A percentile compares a stretch with the other conserved stretches of the same genome.
Evolutionary conservation across 1,139 yeast genomes (phyloP).

Genomic region (Protomyces inundatus): DNA sequence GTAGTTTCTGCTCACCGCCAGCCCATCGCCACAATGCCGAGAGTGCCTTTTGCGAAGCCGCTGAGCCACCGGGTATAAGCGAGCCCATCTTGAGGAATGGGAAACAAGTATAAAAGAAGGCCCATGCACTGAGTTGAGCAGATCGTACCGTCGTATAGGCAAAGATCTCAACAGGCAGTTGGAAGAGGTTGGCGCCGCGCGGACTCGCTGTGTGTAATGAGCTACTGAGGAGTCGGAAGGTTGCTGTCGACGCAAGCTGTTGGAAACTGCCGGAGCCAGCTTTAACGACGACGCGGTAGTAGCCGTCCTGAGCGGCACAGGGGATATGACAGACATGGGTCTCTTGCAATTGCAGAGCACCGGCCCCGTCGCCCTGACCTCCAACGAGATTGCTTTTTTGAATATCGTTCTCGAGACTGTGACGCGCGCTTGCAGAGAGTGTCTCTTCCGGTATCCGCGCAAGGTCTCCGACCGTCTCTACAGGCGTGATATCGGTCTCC

Average conservation of each 20-base stretch:
- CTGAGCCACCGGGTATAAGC: conserved; percentile 14
- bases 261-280: not conserved
- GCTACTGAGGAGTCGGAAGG: conserved; percentile 14
- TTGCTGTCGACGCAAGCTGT: conserved; percentile 9
- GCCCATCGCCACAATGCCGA: conserved; percentile 19
- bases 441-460: conserved; percentile 1
- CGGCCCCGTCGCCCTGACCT: not conserved
- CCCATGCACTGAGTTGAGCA: conserved; percentile 22
- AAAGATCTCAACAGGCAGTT: conserved; percentile 15
- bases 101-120: conserved; percentile 20
- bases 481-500: conserved; percentile 21
- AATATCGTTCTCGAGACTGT: conserved; percentile 2
- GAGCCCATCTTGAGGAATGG: conserved; percentile 22
- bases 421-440: not conserved
- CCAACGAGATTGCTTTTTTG: not conserved
- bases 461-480: not conserved
- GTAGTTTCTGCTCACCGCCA: conserved; percentile 13
- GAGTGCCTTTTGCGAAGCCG: conserved; percentile 7
- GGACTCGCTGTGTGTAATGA: conserved; percentile 19
- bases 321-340: conserved; percentile 22
- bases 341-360: not conserved
- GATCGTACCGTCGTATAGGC: conserved; percentile 8
- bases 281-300: conserved; percentile 16
- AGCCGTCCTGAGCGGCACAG: conserved; percentile 14
- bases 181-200: conserved; percentile 16